Conservation (phyloP, 768 basidiomycete genomes). For the Tylopilus sp. region DNA sequence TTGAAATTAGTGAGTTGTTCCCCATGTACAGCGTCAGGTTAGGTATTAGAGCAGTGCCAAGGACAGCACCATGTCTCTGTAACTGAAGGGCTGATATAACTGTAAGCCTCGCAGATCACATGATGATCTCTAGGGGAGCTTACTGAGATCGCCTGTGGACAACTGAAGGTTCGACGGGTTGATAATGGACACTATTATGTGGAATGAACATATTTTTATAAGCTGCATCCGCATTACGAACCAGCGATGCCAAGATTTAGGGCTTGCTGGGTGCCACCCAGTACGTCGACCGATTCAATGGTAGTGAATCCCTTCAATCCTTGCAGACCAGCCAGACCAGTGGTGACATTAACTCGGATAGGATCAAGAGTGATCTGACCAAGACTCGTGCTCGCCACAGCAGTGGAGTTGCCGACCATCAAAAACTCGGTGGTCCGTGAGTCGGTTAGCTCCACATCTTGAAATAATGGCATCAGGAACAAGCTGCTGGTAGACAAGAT, state of each 20-base stretch:
- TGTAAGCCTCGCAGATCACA: background rate
- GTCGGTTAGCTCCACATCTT: constrained; percentile 58
- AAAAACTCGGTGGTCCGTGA: constrained; percentile 46
- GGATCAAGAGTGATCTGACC: constrained; percentile 67
- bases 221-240: constrained; percentile 20
- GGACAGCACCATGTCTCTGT: constrained; percentile 42
- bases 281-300: constrained; percentile 61
- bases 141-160: constrained; percentile 59
- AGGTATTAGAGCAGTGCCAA: constrained; percentile 63
- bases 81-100: constrained; percentile 50
- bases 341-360: constrained; percentile 69
- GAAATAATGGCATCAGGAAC: constrained; percentile 1
- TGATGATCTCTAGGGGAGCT: constrained; percentile 19
- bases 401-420: constrained; percentile 56
- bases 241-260: constrained; percentile 60
- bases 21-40: constrained; percentile 58
- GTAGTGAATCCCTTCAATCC: constrained; percentile 55
- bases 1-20: constrained; percentile 52
- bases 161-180: constrained; percentile 71
- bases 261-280: constrained; percentile 57
- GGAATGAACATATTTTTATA: background rate
- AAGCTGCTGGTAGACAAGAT: background rate
- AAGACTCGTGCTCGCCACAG: constrained; percentile 58
- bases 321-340: constrained; percentile 54
- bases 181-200: constrained; percentile 48